A percentile compares a stretch with the other conserved stretches of the same genome.
Conservation (phyloP, 2,329 filamentous ascomycete genomes). For the Epichloe typhina region DNA sequence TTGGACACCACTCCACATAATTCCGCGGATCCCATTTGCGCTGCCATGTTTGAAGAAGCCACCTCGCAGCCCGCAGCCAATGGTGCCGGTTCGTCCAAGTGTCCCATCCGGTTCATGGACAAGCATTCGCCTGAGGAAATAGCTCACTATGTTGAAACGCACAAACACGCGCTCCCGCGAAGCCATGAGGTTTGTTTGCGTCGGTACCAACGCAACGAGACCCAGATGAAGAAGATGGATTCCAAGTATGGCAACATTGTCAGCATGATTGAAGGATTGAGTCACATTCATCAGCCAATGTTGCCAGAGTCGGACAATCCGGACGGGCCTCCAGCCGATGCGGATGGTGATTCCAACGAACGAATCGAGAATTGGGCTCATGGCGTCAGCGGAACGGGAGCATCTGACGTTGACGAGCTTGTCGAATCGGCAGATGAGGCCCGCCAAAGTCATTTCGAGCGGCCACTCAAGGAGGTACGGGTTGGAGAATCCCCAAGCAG, state of each 20-base stretch:
- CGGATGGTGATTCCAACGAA: conserved; percentile 45
- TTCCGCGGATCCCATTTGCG: conserved; percentile 47
- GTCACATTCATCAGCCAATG: conserved; percentile 78
- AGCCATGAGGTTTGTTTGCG: conserved; percentile 89
- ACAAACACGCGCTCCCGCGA: conserved; percentile 87
- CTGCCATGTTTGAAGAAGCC: conserved; percentile 48
- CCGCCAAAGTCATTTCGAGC: conserved; percentile 65
- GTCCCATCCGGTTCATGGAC: conserved; percentile 85
- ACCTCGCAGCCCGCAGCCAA: conserved; percentile 38
- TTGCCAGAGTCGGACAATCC: conserved; percentile 46
- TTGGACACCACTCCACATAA: conserved; percentile 33
- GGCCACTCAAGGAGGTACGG: conserved; percentile 76
- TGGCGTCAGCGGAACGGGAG: conserved; percentile 46
- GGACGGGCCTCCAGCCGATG: conserved; percentile 26
- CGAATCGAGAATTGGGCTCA: conserved; percentile 81
- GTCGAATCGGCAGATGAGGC: conserved; percentile 33
- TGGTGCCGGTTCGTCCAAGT: conserved; percentile 48
- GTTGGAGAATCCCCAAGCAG: conserved; percentile 87
- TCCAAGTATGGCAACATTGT: conserved; percentile 87
- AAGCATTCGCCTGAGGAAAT: conserved; percentile 89
- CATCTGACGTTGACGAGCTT: conserved; percentile 23
- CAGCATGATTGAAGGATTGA: conserved; percentile 87
- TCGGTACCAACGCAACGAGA: conserved; percentile 76
- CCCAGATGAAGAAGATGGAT: conserved; percentile 76
- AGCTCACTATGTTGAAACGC: conserved; percentile 82